These are phyloP conservation scores for Tetrahymena thermophila DNA, from an alignment of 73 alveolate species.

Conservation along the genomic window DNA sequence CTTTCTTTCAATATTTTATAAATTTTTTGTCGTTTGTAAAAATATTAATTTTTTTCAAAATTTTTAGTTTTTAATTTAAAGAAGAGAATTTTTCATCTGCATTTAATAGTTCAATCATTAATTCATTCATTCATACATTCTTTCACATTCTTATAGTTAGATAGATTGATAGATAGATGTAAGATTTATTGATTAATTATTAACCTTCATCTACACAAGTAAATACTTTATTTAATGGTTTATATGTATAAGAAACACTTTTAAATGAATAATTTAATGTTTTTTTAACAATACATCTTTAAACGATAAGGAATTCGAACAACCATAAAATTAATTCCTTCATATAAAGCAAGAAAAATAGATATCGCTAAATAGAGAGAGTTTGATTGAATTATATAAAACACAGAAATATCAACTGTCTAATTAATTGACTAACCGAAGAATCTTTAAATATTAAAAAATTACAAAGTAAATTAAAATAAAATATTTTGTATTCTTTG, in stretches of 20 bases:
- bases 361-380: background rate
- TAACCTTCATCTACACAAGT: background rate
- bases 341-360: background rate
- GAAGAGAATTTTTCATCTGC: background rate
- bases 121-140: background rate
- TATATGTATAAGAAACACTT: background rate
- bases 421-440: background rate
- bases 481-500: no score
- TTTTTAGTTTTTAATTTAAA: background rate
- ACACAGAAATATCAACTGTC: background rate
- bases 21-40: background rate
- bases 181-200: background rate
- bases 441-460: no score
- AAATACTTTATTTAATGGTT: background rate
- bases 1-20: background rate
- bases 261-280: background rate
- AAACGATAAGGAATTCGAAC: background rate
- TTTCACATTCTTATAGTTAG: background rate
- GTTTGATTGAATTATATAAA: no score
- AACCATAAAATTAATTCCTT: background rate
- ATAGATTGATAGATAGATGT: no score
- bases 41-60: background rate
- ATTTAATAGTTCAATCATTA: background rate
- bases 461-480: no score
- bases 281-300: background rate